These are phyloP conservation scores for Baorangia bicolor DNA, from an alignment of 768 basidiomycete species.

Conservation along the genomic window DNA sequence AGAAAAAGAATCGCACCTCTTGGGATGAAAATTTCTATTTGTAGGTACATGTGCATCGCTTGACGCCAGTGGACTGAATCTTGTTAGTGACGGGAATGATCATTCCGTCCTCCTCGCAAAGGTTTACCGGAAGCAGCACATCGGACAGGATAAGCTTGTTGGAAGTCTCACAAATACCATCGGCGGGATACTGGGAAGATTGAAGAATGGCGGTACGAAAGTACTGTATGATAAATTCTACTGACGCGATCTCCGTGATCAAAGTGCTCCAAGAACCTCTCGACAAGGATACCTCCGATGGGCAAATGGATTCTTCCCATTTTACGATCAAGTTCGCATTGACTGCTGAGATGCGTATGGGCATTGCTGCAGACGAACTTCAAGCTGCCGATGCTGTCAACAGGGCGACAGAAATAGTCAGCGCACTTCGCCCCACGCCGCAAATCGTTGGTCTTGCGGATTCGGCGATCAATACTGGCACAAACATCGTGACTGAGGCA, in stretches of 20 bases:
- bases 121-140: conserved; percentile 9
- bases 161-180: conserved; percentile 12
- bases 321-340: conserved; percentile 17
- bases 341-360: background rate
- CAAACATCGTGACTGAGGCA: background rate
- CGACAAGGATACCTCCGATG: background rate
- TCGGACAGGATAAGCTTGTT: conserved; percentile 10
- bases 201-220: conserved; percentile 15
- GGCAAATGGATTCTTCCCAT: background rate
- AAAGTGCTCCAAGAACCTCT: conserved; percentile 18
- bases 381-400: conserved; percentile 15
- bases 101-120: conserved; percentile 7
- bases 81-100: conserved; percentile 15
- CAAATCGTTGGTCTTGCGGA: background rate
- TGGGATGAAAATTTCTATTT: conserved; percentile 19
- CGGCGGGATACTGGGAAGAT: conserved; percentile 6
- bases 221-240: background rate
- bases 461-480: background rate
- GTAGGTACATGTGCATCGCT: conserved; percentile 3
- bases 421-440: background rate
- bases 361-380: conserved; percentile 3
- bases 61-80: background rate
- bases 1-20: conserved; percentile 2
- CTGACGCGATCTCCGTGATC: background rate
- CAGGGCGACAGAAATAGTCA: background rate